phyloP scores from a whole-genome alignment of 257 asterid species.

The Fraxinus quadrangulata region DNA sequence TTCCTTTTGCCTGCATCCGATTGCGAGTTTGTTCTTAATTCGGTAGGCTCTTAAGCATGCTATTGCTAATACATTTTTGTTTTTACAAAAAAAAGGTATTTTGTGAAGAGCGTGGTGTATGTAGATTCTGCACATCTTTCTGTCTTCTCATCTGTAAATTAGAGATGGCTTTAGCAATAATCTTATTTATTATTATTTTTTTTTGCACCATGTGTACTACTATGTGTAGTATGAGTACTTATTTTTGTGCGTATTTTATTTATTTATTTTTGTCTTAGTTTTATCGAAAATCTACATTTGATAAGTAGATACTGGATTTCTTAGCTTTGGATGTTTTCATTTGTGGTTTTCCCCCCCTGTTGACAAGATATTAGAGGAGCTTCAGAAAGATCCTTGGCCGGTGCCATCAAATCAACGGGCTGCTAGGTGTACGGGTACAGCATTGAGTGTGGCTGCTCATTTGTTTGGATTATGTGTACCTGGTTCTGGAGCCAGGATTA shows the following conservation, averaged over 20 bases:
- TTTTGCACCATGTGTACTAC: neutral
- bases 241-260: neutral
- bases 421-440: conserved; percentile 91
- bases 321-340: conserved; percentile 5
- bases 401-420: conserved; percentile 86
- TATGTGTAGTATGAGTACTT: neutral
- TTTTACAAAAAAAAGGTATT: neutral
- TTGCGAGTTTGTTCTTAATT: conserved; percentile 87
- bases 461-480: conserved; percentile 93
- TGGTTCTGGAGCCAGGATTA: conserved; percentile 94
- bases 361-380: conserved; percentile 88
- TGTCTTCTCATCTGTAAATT: conserved; percentile 12
- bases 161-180: neutral
- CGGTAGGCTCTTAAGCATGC: conserved; percentile 55
- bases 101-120: neutral
- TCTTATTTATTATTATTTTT: neutral
- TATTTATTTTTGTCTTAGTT: neutral
- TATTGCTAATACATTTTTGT: conserved; percentile 19
- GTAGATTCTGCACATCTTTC: neutral
- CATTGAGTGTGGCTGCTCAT: conserved; percentile 92
- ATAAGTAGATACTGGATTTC: conserved; percentile 14
- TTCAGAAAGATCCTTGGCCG: conserved; percentile 98
- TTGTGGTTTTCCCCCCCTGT: conserved; percentile 18
- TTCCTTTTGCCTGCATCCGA: conserved; percentile 92
- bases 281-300: neutral